phyloP scores from a whole-genome alignment of 148 eudicot species.

The Fagopyrum esculentum region DNA sequence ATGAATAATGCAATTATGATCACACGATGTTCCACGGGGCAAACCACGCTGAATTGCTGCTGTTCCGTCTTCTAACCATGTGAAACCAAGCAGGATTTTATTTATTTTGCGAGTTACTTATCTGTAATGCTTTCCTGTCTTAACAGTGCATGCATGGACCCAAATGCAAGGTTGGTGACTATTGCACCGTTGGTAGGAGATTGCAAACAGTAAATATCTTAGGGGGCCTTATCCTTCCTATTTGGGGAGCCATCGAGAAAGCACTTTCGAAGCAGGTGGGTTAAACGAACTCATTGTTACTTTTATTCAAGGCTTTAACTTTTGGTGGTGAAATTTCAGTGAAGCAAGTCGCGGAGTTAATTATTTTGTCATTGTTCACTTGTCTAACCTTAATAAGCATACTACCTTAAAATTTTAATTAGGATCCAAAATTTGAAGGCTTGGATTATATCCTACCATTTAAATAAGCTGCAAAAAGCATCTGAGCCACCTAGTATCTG shows the following conservation, averaged over 20 bases:
- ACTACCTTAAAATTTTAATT: background rate
- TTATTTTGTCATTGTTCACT: background rate
- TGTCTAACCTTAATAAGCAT: background rate
- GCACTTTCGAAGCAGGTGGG: constrained; percentile 87
- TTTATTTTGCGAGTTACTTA: background rate
- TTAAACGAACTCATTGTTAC: background rate
- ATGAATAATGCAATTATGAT: background rate
- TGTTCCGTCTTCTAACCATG: background rate
- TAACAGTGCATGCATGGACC: constrained; percentile 99
- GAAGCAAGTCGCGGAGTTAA: background rate
- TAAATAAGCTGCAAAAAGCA: background rate
- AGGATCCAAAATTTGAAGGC: background rate
- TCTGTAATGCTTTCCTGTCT: background rate
- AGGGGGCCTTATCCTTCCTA: constrained; percentile 93
- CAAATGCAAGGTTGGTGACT: constrained; percentile 78
- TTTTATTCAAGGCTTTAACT: background rate
- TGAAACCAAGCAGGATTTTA: background rate
- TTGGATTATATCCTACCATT: background rate
- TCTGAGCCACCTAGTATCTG: background rate
- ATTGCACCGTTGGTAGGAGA: constrained; percentile 89
- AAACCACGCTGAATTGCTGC: background rate
- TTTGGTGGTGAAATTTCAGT: background rate
- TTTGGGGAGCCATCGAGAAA: constrained; percentile 83
- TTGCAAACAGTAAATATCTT: constrained; percentile 89
- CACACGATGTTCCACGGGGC: background rate